phyloP scores from a whole-genome alignment of 1,284 basidiomycete species.

The Phylloboletellus chloephorus region DNA sequence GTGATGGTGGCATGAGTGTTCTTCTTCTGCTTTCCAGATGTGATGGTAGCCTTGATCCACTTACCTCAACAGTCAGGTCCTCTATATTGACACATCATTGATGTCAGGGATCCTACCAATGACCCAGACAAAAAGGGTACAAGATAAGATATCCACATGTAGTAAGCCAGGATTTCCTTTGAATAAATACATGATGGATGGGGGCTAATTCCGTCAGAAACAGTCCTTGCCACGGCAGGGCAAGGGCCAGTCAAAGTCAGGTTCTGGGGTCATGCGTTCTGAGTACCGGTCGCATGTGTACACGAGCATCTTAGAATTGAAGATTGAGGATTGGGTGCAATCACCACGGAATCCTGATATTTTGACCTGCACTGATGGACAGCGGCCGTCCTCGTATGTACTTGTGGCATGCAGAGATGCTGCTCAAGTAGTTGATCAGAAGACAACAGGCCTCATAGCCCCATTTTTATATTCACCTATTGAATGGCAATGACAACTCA shows the following conservation, averaged over 20 bases:
- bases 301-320: background rate
- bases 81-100: constrained; percentile 3
- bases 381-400: too few species aligned
- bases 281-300: too few species aligned
- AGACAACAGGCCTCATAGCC: background rate
- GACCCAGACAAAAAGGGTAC: too few species aligned
- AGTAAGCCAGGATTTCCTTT: background rate
- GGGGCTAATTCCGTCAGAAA: background rate
- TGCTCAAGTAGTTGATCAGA: background rate
- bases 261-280: background rate
- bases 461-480: too few species aligned
- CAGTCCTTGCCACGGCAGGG: background rate
- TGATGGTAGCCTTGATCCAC: background rate
- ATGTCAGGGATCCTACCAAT: background rate
- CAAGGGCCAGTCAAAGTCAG: background rate
- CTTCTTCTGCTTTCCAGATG: constrained; percentile 5
- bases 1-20: background rate
- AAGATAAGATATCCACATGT: too few species aligned
- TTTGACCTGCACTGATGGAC: too few species aligned
- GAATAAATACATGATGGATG: background rate
- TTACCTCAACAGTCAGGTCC: background rate
- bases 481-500: too few species aligned
- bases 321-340: background rate
- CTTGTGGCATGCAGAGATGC: too few species aligned
- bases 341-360: background rate